These are phyloP conservation scores for Xylariaceae sp. DNA, from an alignment of 2,329 filamentous ascomycete species.

Conservation along the genomic window DNA sequence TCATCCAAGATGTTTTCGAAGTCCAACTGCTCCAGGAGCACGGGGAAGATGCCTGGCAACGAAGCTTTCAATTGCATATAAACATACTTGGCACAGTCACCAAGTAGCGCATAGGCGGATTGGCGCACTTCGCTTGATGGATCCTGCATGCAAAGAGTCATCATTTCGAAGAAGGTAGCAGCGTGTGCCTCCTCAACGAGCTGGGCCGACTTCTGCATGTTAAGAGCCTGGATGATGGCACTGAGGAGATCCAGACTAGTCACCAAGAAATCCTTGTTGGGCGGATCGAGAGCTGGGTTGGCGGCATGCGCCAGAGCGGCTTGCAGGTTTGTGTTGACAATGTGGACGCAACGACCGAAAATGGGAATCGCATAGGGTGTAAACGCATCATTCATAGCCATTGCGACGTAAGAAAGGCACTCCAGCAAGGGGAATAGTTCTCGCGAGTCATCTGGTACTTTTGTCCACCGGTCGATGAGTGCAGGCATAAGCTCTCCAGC, in stretches of 20 bases:
- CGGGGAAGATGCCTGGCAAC: slow-evolving; percentile 67
- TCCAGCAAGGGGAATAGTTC: slow-evolving; percentile 95
- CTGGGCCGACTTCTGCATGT: slow-evolving; percentile 65
- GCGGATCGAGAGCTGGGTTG: slow-evolving; percentile 65
- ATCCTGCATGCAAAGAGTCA: slow-evolving; percentile 90
- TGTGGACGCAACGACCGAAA: slow-evolving; percentile 80
- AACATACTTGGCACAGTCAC: slow-evolving; percentile 90
- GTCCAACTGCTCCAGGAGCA: slow-evolving; percentile 83
- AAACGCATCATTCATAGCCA: slow-evolving; percentile 76
- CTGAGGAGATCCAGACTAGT: slow-evolving; percentile 92
- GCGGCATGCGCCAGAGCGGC: slow-evolving; percentile 65
- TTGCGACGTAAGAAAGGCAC: slow-evolving; percentile 89
- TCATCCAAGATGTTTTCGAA: slow-evolving; percentile 71
- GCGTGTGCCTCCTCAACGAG: slow-evolving; percentile 72
- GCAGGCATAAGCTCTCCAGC: slow-evolving; percentile 87
- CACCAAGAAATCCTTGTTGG: slow-evolving; percentile 95
- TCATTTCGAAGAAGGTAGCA: slow-evolving; percentile 74
- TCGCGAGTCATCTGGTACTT: slow-evolving; percentile 79
- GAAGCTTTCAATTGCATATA: slow-evolving; percentile 74
- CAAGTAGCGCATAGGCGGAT: slow-evolving; percentile 89
- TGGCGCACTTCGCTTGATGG: slow-evolving; percentile 87
- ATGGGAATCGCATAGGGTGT: slow-evolving; percentile 80
- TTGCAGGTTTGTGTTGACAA: slow-evolving; percentile 88
- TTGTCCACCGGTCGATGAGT: slow-evolving; percentile 81
- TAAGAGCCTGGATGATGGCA: slow-evolving; percentile 85